phyloP scores from a whole-genome alignment of 441 rosid species.

The Erysimum cheiri region DNA sequence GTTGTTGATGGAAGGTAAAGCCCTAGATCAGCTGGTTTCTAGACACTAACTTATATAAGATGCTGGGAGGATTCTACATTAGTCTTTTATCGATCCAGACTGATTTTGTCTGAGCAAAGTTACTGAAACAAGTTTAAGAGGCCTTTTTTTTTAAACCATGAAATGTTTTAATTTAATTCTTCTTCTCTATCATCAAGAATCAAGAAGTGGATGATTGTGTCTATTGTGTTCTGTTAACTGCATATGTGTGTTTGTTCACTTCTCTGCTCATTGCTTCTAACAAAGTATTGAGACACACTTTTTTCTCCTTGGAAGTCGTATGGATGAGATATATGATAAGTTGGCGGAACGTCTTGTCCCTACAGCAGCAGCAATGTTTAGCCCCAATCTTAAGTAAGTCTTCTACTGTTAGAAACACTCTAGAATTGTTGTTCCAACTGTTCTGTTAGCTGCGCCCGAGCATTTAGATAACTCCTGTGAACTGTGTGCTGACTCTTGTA shows the following conservation, averaged over 20 bases:
- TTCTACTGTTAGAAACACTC: not conserved
- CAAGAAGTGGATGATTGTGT: not conserved
- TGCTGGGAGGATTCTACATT: no score
- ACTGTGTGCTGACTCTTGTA: slow-evolving; percentile 41
- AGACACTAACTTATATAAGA: not conserved
- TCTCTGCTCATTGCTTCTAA: slow-evolving; percentile 4
- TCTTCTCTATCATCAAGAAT: not conserved
- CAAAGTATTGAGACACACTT: not conserved
- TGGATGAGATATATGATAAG: slow-evolving; percentile 81
- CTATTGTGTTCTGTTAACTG: not conserved
- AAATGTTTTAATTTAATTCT: not conserved
- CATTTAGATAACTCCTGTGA: not conserved
- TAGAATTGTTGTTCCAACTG: not conserved
- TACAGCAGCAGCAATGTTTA: slow-evolving; percentile 60
- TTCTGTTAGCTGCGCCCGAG: not conserved
- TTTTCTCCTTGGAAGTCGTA: slow-evolving; percentile 51
- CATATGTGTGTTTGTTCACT: not conserved
- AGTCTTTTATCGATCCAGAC: no score
- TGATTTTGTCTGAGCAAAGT: not conserved
- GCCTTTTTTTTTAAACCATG: not conserved
- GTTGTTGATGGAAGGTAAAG: slow-evolving; percentile 69
- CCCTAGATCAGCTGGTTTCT: not conserved
- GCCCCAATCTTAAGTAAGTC: slow-evolving; percentile 64
- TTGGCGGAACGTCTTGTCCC: slow-evolving; percentile 72
- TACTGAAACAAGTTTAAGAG: no score